A percentile compares a stretch with the other conserved stretches of the same genome.
These are phyloP conservation scores for Ceratocystis huliohia DNA, from an alignment of 2,329 filamentous ascomycete genomes.

Conservation along the genomic window DNA sequence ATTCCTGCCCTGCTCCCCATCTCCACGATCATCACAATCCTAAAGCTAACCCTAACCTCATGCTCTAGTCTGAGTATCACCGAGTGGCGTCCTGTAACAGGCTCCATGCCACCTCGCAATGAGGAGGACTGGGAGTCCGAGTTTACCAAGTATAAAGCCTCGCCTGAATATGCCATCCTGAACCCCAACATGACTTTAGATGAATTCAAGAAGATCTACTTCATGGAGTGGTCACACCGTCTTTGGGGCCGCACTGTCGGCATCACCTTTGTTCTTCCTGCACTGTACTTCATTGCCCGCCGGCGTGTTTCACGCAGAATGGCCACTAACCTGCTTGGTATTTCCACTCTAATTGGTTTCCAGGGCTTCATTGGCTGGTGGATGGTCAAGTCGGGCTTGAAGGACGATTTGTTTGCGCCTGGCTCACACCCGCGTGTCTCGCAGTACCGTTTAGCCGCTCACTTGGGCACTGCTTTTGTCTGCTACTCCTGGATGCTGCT, in stretches of 20 bases:
- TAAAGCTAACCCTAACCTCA: constrained; percentile 1
- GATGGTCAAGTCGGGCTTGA: constrained; percentile 97
- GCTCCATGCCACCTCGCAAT: constrained; percentile 71
- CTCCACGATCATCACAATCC: too few species aligned
- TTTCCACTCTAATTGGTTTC: constrained; percentile 80
- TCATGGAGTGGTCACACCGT: constrained; percentile 96
- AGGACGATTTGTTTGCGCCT: constrained; percentile 86
- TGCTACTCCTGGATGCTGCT: constrained; percentile 93
- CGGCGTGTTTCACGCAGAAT: constrained; percentile 66
- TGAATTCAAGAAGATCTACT: constrained; percentile 98
- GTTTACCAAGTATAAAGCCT: constrained; percentile 82
- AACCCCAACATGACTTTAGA: constrained; percentile 86
- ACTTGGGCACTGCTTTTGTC: constrained; percentile 78
- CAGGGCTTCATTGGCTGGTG: constrained; percentile 96
- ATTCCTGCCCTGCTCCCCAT: not conserved
- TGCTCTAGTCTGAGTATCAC: constrained; percentile 74
- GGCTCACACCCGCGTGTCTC: constrained; percentile 84
- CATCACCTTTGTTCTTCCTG: constrained; percentile 75
- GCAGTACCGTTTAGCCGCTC: constrained; percentile 83
- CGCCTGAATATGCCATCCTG: constrained; percentile 81
- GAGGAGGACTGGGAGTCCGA: constrained; percentile 78
- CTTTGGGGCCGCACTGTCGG: constrained; percentile 90
- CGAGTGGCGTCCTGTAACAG: constrained; percentile 95
- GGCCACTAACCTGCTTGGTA: constrained; percentile 65
- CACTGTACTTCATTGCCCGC: constrained; percentile 74